Conservation (phyloP, 352 stramenopile genomes). For the Peronosclerospora sorghi region DNA sequence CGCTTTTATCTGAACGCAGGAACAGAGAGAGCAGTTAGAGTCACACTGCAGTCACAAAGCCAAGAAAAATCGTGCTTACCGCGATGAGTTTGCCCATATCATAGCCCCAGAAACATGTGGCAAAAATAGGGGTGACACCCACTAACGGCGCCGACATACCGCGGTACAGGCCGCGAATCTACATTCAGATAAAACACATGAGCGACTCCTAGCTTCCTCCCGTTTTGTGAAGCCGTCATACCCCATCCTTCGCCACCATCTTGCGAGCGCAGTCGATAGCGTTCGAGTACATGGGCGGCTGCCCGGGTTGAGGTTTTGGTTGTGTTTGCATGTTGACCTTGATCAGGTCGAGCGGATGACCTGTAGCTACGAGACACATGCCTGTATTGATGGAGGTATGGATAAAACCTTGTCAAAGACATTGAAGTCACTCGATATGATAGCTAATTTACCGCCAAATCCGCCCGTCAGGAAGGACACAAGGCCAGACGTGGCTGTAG, state of each 20-base stretch:
- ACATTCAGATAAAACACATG: constrained; percentile 1
- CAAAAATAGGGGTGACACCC: constrained; percentile 93
- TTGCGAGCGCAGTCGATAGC: constrained; percentile 87
- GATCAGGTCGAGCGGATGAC: constrained; percentile 92
- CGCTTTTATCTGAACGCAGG: constrained; percentile 35
- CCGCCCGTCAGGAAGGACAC: constrained; percentile 92
- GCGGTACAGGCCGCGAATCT: constrained; percentile 85
- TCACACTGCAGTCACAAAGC: background rate
- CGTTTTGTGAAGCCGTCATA: constrained; percentile 22
- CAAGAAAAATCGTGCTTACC: constrained; percentile 29
- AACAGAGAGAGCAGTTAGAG: too few species aligned
- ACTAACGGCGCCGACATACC: constrained; percentile 93
- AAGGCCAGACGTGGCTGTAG: constrained; percentile 64
- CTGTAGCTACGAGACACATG: constrained; percentile 87
- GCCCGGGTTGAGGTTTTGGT: constrained; percentile 46
- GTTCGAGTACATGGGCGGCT: constrained; percentile 71
- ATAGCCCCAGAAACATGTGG: constrained; percentile 96
- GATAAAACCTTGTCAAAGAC: too few species aligned
- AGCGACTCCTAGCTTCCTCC: background rate
- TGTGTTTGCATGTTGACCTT: constrained; percentile 93
- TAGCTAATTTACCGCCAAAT: constrained; percentile 68
- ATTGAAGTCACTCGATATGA: background rate
- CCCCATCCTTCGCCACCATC: constrained; percentile 88
- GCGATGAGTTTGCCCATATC: constrained; percentile 91
- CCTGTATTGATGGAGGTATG: constrained; percentile 20